Conservation (phyloP, 148 eudicot species). For the Chenopodium berlandieri region DNA sequence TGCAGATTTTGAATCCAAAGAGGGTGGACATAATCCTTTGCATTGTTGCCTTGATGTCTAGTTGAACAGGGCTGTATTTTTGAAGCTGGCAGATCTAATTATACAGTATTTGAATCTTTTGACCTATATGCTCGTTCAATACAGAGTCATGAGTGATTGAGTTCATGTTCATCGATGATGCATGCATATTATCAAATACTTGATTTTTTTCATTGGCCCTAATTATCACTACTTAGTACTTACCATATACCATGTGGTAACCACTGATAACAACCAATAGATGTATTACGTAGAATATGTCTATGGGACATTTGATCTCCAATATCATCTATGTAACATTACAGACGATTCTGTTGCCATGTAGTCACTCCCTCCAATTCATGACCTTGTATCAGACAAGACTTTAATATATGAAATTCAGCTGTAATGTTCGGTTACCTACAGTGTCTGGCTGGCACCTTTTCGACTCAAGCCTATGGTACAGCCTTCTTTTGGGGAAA, state of each 20-base stretch:
- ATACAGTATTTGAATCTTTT: neutral
- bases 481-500: too few species aligned
- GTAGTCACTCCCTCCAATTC: too few species aligned
- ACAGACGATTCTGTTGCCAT: too few species aligned
- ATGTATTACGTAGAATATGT: neutral
- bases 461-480: too few species aligned
- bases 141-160: neutral
- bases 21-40: too few species aligned
- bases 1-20: neutral
- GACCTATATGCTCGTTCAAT: neutral
- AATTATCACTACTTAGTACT: neutral
- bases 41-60: neutral
- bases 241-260: too few species aligned
- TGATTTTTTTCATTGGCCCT: neutral
- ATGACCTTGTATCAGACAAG: too few species aligned
- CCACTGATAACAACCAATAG: neutral
- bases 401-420: too few species aligned
- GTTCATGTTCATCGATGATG: too few species aligned
- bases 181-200: too few species aligned
- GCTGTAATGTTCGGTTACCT: too few species aligned
- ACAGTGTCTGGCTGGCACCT: too few species aligned
- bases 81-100: neutral
- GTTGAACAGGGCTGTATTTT: neutral
- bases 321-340: neutral
- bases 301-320: neutral